These are phyloP conservation scores for Dillenia turbinata DNA, from an alignment of 164 flowering plant species.

Conservation along the genomic window DNA sequence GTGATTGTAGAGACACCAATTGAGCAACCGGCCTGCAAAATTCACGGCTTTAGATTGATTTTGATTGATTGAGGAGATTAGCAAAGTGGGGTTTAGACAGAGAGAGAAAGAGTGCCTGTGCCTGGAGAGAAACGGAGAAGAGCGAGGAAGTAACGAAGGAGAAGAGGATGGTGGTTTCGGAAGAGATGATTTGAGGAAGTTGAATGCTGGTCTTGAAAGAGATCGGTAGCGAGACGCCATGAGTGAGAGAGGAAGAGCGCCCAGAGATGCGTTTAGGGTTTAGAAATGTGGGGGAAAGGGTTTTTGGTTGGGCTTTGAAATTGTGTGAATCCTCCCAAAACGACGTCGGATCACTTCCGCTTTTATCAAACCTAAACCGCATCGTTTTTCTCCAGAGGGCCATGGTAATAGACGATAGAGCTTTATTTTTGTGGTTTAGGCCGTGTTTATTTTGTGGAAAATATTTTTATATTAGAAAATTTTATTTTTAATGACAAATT, in stretches of 20 bases:
- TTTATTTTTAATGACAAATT: no score
- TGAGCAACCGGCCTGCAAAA: conserved; percentile 48
- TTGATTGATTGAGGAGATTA: neutral
- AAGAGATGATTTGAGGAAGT: conserved; percentile 45
- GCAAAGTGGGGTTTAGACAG: neutral
- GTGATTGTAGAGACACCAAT: conserved; percentile 61
- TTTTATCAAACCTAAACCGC: no score
- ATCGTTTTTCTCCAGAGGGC: no score
- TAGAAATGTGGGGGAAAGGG: neutral
- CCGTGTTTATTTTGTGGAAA: no score
- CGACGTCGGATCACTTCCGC: no score
- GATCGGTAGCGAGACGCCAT: conserved; percentile 80
- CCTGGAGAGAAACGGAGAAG: conserved; percentile 44
- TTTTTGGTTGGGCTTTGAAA: conserved; percentile 6
- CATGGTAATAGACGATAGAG: no score
- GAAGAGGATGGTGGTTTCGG: conserved; percentile 35
- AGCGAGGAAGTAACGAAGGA: conserved; percentile 20
- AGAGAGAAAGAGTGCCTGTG: conserved; percentile 3
- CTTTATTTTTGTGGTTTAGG: no score
- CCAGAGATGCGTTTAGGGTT: no score
- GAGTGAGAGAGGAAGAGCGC: neutral
- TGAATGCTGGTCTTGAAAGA: conserved; percentile 48
- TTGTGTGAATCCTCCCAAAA: neutral
- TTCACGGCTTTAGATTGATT: conserved; percentile 1
- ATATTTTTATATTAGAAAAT: no score